A percentile compares a stretch with the other conserved stretches of the same genome.
Conservation (phyloP, 139 green algal species). For the Coelastrella sp. region DNA sequence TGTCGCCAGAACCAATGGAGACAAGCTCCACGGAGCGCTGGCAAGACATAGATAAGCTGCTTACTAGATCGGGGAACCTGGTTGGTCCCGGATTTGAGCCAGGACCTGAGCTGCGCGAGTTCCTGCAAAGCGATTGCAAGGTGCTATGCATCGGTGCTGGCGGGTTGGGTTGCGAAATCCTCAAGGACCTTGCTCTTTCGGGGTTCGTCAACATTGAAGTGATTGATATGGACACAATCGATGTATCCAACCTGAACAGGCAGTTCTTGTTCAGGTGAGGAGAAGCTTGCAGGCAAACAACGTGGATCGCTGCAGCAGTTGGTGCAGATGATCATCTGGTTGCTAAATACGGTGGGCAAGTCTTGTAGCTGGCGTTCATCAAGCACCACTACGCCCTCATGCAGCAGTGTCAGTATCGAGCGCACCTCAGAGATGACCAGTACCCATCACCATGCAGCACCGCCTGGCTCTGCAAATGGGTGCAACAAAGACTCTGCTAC, state of each 20-base stretch:
- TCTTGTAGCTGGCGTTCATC: no score
- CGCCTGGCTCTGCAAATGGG: background rate
- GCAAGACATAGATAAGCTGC: conserved; percentile 82
- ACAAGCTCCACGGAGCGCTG: conserved; percentile 64
- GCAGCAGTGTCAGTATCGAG: no score
- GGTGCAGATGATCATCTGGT: no score
- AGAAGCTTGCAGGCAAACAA: background rate
- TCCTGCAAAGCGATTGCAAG: conserved; percentile 63
- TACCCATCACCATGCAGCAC: background rate
- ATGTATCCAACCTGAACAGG: conserved; percentile 99
- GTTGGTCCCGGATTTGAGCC: conserved; percentile 92
- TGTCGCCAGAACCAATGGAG: background rate
- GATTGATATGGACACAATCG: conserved; percentile 99
- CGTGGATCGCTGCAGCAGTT: no score
- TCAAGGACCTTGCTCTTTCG: conserved; percentile 97
- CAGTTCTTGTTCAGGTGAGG: conserved; percentile 98
- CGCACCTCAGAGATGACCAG: background rate
- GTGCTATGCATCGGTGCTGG: conserved; percentile 96
- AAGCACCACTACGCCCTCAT: no score
- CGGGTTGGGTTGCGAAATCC: conserved; percentile 98
- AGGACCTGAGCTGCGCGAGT: conserved; percentile 72
- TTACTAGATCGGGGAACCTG: conserved; percentile 82
- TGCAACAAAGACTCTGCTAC: no score
- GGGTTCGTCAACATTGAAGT: conserved; percentile 98
- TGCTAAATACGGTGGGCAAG: no score